Evolutionary conservation across 495 filamentous ascomycete species (phyloP).

Genomic region (Hypoxylon rickii): DNA sequence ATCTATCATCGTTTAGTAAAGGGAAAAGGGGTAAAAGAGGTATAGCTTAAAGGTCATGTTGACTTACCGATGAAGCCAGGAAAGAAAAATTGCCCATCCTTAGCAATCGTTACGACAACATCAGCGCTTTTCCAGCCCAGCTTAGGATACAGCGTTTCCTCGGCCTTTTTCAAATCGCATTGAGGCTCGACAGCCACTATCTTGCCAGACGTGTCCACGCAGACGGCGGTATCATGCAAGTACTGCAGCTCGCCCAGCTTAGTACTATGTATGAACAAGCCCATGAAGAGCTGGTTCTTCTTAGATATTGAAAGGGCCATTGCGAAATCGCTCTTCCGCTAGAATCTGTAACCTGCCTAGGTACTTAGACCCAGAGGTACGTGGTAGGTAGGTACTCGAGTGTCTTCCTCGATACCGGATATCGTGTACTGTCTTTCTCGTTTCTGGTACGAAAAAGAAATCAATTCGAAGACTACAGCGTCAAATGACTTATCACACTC

Average conservation of each 20-base stretch:
- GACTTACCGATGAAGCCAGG: slow-evolving; percentile 86
- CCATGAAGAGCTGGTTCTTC: slow-evolving; percentile 50
- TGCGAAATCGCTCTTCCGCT: neutral
- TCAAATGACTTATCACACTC: neutral
- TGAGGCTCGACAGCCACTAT: slow-evolving; percentile 62
- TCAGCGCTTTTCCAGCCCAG: slow-evolving; percentile 45
- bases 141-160: slow-evolving; percentile 29
- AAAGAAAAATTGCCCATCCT: slow-evolving; percentile 77
- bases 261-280: slow-evolving; percentile 64
- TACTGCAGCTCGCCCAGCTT: slow-evolving; percentile 59
- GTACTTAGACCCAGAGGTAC: no score
- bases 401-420: no score
- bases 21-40: slow-evolving; percentile 5
- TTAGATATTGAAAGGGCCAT: slow-evolving; percentile 16
- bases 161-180: slow-evolving; percentile 31
- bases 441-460: neutral
- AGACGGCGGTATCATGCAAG: slow-evolving; percentile 64
- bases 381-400: no score
- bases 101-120: slow-evolving; percentile 43
- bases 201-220: slow-evolving; percentile 66
- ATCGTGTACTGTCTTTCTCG: neutral
- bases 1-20: slow-evolving; percentile 55
- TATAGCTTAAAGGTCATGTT: no score
- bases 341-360: no score
- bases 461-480: neutral